A percentile compares a stretch with the other conserved stretches of the same genome.
Conservation (phyloP, 2,329 filamentous ascomycete genomes). For the Arthrobotrys pseudoclavata region DNA sequence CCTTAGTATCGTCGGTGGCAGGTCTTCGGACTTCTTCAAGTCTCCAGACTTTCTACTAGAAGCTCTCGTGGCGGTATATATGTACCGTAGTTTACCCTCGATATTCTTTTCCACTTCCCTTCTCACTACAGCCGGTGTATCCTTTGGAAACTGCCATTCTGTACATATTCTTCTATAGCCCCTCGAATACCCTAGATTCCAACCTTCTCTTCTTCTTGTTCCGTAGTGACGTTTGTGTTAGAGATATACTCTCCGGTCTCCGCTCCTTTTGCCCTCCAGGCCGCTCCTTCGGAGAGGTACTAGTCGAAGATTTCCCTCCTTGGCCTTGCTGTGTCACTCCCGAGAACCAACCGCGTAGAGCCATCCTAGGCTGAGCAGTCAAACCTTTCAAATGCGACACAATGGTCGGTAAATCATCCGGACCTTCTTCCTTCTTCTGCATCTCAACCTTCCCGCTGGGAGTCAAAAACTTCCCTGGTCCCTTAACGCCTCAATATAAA, state of each 20-base stretch:
- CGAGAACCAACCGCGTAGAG: conserved; percentile 32
- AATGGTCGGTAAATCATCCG: conserved; percentile 21
- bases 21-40: neutral
- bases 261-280: neutral
- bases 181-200: conserved; percentile 15
- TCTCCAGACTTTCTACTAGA: neutral
- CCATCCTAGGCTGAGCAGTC: conserved; percentile 33
- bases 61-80: conserved; percentile 7
- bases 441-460: neutral
- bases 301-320: neutral
- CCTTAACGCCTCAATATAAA: conserved; percentile 26
- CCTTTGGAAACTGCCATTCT: conserved; percentile 29
- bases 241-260: neutral
- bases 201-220: neutral
- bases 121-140: conserved; percentile 19
- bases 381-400: conserved; percentile 42
- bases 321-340: neutral
- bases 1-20: conserved; percentile 9
- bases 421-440: neutral
- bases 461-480: conserved; percentile 9
- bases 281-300: neutral
- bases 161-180: conserved; percentile 19
- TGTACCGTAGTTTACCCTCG: conserved; percentile 8
- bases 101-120: conserved; percentile 17
- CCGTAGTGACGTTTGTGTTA: neutral